Base-by-base conservation (phyloP, 1,139 yeast genomes). In the Scheffersomyces stambukii region DNA sequence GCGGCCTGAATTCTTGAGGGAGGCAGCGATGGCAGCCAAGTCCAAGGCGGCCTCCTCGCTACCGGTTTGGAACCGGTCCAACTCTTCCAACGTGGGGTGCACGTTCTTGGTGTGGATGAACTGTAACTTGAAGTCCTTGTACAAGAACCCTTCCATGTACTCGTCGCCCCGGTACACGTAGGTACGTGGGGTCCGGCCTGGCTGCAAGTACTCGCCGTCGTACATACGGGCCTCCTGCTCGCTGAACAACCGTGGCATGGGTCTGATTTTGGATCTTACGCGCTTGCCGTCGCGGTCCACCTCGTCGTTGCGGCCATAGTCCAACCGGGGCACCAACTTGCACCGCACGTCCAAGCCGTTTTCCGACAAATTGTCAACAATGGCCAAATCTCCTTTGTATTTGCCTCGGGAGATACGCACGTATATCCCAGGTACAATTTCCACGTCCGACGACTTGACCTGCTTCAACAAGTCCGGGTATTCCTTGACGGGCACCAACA, bases 271-370 rank as follows among this genome's bases (percentile, higher is more conserved):
- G 62, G 55, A 65, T 57, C 49, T 63, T 50, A 50, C 70, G 51
- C 74, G 33, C 60, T 68, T 52, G 3, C 79, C 83, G 23, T 77
- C 71, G 24, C 70, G 75, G 35, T 74, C 77, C 30, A 67, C 61
- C 28, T 75, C 79, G 27, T 69, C 74, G 32, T 77, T 67, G 49
- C 76, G 77, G 39, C 95, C 95, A 54, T 91, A 91, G 54, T 91
- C 97, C 37, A 91, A 63, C 47, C 98, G 76, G 21, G 98, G 98
- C 14, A 91, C 94, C 38, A 93, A 69, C 50, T 86, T 86, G 48
- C 95, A 77, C 49, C 94, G 75, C 14, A 88, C 97, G 52, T 89
- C 97, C 42, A 93, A 70, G 30, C 96, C 97, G 51, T 86, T 89
- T 51, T 91, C 97, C 33, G 95, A 84, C 41, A 93, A 72, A 50